A percentile compares a stretch with the other conserved stretches of the same genome.
Conservation (phyloP, 805 yeast genomes). For the Spathaspora girioi region DNA sequence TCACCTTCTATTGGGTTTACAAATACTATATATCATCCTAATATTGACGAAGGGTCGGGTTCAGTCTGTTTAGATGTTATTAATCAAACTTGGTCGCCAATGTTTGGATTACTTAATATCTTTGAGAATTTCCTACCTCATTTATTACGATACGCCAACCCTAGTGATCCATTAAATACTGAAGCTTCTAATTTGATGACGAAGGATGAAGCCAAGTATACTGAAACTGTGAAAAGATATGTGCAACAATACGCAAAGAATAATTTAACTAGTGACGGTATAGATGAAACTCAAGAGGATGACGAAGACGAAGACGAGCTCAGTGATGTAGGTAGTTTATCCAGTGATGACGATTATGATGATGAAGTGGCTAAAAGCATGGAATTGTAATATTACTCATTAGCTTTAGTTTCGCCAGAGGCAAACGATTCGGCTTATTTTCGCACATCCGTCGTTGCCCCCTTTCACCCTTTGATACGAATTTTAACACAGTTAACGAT, state of each 20-base stretch:
- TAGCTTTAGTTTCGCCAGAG: too few relatives aligned
- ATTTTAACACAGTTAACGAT: neutral
- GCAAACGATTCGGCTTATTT: neutral
- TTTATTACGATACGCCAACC: conserved; percentile 84
- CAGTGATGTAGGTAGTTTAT: conserved; percentile 48
- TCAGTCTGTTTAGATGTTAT: conserved; percentile 94
- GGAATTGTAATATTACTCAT: conserved; percentile 22
- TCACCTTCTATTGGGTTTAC: conserved; percentile 94
- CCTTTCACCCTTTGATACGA: neutral
- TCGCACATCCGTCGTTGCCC: neutral
- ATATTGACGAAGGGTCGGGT: conserved; percentile 87
- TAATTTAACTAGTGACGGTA: conserved; percentile 39
- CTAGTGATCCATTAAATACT: conserved; percentile 88
- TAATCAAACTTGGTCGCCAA: conserved; percentile 97
- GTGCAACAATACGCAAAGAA: conserved; percentile 60
- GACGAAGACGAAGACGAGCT: conserved; percentile 37
- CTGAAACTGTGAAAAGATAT: conserved; percentile 65
- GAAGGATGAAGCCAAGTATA: conserved; percentile 63
- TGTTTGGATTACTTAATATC: conserved; percentile 88
- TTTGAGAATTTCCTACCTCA: conserved; percentile 94
- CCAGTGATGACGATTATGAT: conserved; percentile 44
- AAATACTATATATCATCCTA: conserved; percentile 91
- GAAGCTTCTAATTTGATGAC: conserved; percentile 82
- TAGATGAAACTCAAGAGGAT: conserved; percentile 28
- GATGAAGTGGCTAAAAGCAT: conserved; percentile 34